These are phyloP conservation scores for Phytopythium helicoides DNA, from an alignment of 352 stramenopile genomes.

Conservation along the genomic window DNA sequence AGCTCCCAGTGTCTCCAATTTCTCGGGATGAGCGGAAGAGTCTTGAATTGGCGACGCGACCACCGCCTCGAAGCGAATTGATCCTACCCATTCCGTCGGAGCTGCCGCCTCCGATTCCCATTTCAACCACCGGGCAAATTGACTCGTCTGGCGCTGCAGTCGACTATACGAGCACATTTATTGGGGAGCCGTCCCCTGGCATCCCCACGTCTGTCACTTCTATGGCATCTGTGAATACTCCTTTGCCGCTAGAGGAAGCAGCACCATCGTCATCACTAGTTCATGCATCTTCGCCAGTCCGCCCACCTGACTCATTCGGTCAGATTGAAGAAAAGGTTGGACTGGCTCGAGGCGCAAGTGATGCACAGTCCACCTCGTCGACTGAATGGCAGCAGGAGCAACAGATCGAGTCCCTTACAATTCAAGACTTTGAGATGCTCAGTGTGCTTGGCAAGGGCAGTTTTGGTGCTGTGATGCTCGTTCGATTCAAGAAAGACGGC, in stretches of 20 bases:
- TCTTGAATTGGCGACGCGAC: neutral
- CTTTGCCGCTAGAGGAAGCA: slow-evolving; percentile 6
- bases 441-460: slow-evolving; percentile 84
- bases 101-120: slow-evolving; percentile 21
- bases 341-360: neutral
- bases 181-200: slow-evolving; percentile 36
- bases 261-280: slow-evolving; percentile 4
- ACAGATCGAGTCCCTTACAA: slow-evolving; percentile 60
- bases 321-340: slow-evolving; percentile 1
- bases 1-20: no score
- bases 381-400: slow-evolving; percentile 10
- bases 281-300: neutral
- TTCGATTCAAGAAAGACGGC: slow-evolving; percentile 88
- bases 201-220: slow-evolving; percentile 36
- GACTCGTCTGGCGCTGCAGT: slow-evolving; percentile 18
- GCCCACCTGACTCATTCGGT: neutral
- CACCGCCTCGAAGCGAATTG: slow-evolving; percentile 57
- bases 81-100: slow-evolving; percentile 68
- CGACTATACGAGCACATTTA: slow-evolving; percentile 33
- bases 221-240: slow-evolving; percentile 3
- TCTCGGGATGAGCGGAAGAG: no score
- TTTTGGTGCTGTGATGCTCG: slow-evolving; percentile 88
- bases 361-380: slow-evolving; percentile 1
- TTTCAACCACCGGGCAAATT: slow-evolving; percentile 16
- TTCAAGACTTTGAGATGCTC: slow-evolving; percentile 91